Conservation (phyloP, 805 yeast genomes). For the Kluyveromyces lactis region DNA sequence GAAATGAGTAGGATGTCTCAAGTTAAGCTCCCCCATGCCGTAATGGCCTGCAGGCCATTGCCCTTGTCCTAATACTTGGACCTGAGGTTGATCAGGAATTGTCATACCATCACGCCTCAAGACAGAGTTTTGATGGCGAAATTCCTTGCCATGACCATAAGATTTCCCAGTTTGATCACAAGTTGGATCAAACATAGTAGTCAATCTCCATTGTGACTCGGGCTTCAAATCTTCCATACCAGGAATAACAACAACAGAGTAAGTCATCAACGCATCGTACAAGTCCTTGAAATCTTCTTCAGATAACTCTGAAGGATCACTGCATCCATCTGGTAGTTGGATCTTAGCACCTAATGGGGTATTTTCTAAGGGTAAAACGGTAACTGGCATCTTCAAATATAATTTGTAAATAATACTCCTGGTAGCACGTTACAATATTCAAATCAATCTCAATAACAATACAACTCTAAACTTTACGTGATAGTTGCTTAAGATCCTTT, state of each 20-base stretch:
- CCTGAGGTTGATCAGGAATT: slow-evolving; percentile 80
- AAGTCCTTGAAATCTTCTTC: slow-evolving; percentile 57
- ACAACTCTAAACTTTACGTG: too few relatives aligned
- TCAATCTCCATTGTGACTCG: slow-evolving; percentile 64
- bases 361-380: slow-evolving; percentile 16
- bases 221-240: slow-evolving; percentile 62
- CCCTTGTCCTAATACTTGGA: slow-evolving; percentile 85
- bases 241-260: slow-evolving; percentile 71
- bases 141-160: slow-evolving; percentile 82
- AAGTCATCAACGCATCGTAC: slow-evolving; percentile 53
- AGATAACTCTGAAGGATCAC: slow-evolving; percentile 62
- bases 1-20: slow-evolving; percentile 80
- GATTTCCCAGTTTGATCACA: slow-evolving; percentile 41
- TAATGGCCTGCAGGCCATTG: slow-evolving; percentile 49
- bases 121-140: slow-evolving; percentile 57
- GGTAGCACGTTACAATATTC: too few relatives aligned
- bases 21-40: slow-evolving; percentile 46
- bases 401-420: not conserved
- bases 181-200: slow-evolving; percentile 72
- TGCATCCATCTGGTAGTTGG: slow-evolving; percentile 55
- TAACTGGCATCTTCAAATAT: slow-evolving; percentile 10
- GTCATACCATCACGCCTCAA: slow-evolving; percentile 73
- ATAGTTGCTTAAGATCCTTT: too few relatives aligned
- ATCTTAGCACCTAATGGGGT: slow-evolving; percentile 62
- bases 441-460: too few relatives aligned